A percentile compares a stretch with the other conserved stretches of the same genome.
Evolutionary conservation across 2,329 filamentous ascomycete species (phyloP).

Genomic region (Arthrobotrys iridis): DNA sequence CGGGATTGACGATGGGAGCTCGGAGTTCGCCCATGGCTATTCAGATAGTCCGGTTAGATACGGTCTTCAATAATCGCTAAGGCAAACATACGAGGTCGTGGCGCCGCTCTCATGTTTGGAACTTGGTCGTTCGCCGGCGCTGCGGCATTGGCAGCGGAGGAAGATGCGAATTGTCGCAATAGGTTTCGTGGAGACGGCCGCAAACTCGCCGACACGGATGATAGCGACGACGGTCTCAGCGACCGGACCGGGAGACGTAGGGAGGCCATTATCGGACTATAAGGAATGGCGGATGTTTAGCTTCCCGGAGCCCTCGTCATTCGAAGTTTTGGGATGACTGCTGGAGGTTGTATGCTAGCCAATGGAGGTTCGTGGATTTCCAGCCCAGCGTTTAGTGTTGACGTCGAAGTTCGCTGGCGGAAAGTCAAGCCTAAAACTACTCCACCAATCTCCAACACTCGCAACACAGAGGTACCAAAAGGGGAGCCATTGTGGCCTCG

Average conservation of each 20-base stretch:
- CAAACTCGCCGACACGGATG: slow-evolving; percentile 26
- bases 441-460: slow-evolving; percentile 5
- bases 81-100: slow-evolving; percentile 40
- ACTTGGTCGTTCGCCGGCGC: slow-evolving; percentile 34
- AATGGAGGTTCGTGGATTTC: slow-evolving; percentile 48
- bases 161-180: slow-evolving; percentile 47
- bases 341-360: slow-evolving; percentile 21
- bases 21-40: slow-evolving; percentile 72
- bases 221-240: slow-evolving; percentile 43
- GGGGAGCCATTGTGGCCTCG: too few species aligned
- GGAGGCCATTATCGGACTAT: slow-evolving; percentile 41
- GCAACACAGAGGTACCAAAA: slow-evolving; percentile 37
- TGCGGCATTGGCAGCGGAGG: slow-evolving; percentile 18
- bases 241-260: slow-evolving; percentile 40
- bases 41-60: slow-evolving; percentile 5
- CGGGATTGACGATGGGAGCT: slow-evolving; percentile 66
- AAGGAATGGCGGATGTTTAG: slow-evolving; percentile 11
- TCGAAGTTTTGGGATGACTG: slow-evolving; percentile 20
- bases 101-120: slow-evolving; percentile 43
- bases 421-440: slow-evolving; percentile 36
- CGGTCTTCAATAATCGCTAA: neutral
- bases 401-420: slow-evolving; percentile 21
- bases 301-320: slow-evolving; percentile 28
- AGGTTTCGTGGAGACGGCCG: slow-evolving; percentile 37
- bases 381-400: slow-evolving; percentile 39